Conservation (phyloP, 2,329 filamentous ascomycete species). For the Apiospora malaysiana region DNA sequence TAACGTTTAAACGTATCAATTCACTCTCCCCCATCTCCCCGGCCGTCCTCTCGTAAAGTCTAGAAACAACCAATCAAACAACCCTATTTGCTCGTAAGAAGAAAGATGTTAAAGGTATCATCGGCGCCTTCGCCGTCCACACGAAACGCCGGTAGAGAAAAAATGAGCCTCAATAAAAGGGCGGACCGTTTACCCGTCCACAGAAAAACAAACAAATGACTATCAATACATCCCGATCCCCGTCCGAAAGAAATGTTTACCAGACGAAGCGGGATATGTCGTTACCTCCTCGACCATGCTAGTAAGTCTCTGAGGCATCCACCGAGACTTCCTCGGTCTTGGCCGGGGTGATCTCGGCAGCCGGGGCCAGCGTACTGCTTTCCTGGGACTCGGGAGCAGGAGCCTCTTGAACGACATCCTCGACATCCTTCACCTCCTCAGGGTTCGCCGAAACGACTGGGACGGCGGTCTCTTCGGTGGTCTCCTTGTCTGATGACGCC, state of each 20-base stretch:
- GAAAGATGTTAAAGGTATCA: constrained; percentile 33
- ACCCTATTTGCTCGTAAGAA: constrained; percentile 19
- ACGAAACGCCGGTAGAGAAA: constrained; percentile 16
- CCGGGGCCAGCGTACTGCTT: neutral
- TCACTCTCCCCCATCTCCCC: neutral
- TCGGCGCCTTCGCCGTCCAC: constrained; percentile 28
- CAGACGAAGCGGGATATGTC: constrained; percentile 1
- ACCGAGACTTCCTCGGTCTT: constrained; percentile 21
- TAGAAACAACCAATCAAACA: neutral
- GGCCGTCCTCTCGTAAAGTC: neutral
- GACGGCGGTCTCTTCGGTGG: constrained; percentile 3
- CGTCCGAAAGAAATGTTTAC: neutral
- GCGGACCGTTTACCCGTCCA: neutral
- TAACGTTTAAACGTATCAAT: constrained; percentile 14
- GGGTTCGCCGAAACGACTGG: constrained; percentile 29
- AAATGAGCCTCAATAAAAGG: constrained; percentile 2
- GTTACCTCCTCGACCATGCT: neutral
- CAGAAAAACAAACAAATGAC: neutral
- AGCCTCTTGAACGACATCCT: constrained; percentile 33
- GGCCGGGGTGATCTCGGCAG: neutral
- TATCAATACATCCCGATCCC: neutral
- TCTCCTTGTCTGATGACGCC: constrained; percentile 21
- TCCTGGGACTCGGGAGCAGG: neutral
- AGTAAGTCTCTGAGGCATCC: constrained; percentile 5
- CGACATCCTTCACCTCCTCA: constrained; percentile 36